Base-by-base conservation (phyloP, 495 filamentous ascomycete genomes). In the Talaromyces nanjingensis region DNA sequence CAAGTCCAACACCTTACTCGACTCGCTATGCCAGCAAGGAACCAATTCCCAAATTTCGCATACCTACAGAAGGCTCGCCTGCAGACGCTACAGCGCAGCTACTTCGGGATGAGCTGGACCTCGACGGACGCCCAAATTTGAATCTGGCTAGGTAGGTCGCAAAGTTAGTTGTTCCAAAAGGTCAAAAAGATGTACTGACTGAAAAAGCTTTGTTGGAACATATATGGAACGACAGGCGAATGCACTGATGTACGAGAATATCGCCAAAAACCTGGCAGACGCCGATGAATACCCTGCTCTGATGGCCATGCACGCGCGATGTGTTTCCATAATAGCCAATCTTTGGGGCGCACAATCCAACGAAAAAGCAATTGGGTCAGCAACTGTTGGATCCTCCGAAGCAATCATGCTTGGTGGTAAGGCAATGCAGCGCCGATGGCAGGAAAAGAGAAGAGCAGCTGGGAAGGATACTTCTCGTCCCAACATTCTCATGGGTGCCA, bases 391-490 rank as follows among this genome's bases (percentile, higher is more conserved):
- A 0, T 89, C 85, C 3, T 86, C 82, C 6, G 89, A 91, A 68
- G 89, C 88, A 2, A 88, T 91, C 63, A 87, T 89, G 67, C 82
- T 91, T 7, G 89, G 88, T 16, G 89, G 89, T 4, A 73, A 91
- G 56, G 88, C 89, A 7, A 90, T 92, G 89, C 91, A 91, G 78
- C 79, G 88, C 5, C 79, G 87, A 6, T 91, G 89, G 89, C 88
- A 91, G 70, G 86, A 91, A 67, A 81, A 80, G 63, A 77, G 87
- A 25, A 73, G 76, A 53, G 77, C 75, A 1, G 80, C 81, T 58
- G 86, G 87, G 4, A 87, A 90, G 54, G 84, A 89, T 33, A 82
- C 81, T 0, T 74, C 71, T 8, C 83, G 79, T 37, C 88, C 89
- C 6, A 92, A 91, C 70, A 90, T 91, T 68, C 76, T 91, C 65